These are phyloP conservation scores for Chamaecyparis obtusa DNA, from an alignment of 75 land plant species.

Conservation along the genomic window DNA sequence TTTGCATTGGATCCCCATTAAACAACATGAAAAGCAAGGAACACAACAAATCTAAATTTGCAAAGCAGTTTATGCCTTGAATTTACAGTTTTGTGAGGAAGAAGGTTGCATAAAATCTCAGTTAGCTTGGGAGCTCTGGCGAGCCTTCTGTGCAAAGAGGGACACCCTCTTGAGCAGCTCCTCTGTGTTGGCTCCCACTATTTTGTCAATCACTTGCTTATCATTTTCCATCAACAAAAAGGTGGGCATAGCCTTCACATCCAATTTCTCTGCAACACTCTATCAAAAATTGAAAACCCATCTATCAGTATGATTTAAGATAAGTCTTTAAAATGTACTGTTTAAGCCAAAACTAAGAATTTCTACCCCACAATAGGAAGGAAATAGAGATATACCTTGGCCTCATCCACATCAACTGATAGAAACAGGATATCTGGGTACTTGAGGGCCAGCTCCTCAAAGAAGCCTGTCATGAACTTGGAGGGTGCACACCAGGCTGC, in stretches of 20 bases:
- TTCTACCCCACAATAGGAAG: not conserved
- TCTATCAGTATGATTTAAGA: no score
- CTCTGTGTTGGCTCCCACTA: constrained; percentile 58
- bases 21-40: no score
- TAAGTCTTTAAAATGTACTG: no score
- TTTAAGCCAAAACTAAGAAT: not conserved
- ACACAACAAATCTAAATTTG: no score
- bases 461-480: constrained; percentile 44
- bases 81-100: no score
- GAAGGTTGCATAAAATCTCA: no score
- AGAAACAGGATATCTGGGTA: constrained; percentile 44
- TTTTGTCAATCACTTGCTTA: constrained; percentile 20
- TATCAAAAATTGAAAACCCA: not conserved
- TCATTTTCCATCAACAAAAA: constrained; percentile 31
- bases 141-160: constrained; percentile 2
- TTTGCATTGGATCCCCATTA: no score
- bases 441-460: constrained; percentile 43
- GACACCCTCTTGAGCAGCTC: constrained; percentile 51
- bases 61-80: no score
- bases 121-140: not conserved
- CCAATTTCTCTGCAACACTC: constrained; percentile 45
- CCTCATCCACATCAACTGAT: constrained; percentile 58
- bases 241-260: constrained; percentile 68
- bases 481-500: constrained; percentile 64
- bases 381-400: not conserved